Base-by-base conservation (phyloP, 2,329 filamentous ascomycete species). In the Fusarium agapanthi region DNA sequence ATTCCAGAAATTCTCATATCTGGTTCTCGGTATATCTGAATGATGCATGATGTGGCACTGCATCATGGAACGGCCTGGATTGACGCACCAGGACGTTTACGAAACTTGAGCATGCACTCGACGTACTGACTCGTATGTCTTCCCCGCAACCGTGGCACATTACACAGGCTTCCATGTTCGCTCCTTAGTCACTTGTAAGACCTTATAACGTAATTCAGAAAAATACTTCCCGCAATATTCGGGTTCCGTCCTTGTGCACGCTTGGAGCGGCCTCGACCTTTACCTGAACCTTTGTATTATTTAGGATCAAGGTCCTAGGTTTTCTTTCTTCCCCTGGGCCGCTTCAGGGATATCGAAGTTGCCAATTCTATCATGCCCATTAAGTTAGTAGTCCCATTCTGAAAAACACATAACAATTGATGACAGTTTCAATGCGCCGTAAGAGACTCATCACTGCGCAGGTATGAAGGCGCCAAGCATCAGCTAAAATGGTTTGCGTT, bases 361-460 rank as follows among this genome's bases (percentile, higher is more conserved):
- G 1, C 4, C 7, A 22, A 11, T 28, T 11, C 4, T 20, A 22
- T 22, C 6, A 11, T 22, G 8, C 24, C 9, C 7, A 28, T 5
- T 15, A 34, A 34, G 28, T 20, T 3, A 24, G n/a, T 18, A 22
- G 44, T 47, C 44, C 13, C 13, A 7, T 11, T 22, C 13, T 28
- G 5, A 0, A 3, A 15, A 45, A 22, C 5, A 15, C 26, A 22
- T 1, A 7, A 22, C 20, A 5, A 20, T 7, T 15, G 6, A 20
- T 5, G 3, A 14, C 9, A 16, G 4, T 22, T 28, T 28, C 5
- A 5, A 22, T 15, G 6, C 1, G 22, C 7, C 4, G 4, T 6
- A 12, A 11, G 13, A 28, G 28, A 11, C 2, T 30, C 20, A 15
- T 30, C 20, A 15, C 14, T 7, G 9, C 4, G 6, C 3, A 15